Percentiles rank a stretch among this genome's conserved stretches.
Conservation (phyloP, 176 grass and related monocot species). For the Sorghum bicolor region Sorghum_bicolor_NCBIv3 NC_012875.2:53567501-53568000, state of each 20-base stretch:
- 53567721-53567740: slow-evolving; percentile 77
- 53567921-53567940: no score
- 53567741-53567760: slow-evolving; percentile 18
- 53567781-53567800: no score
- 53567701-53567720: slow-evolving; percentile 65
- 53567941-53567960: no score
- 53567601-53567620: slow-evolving; percentile 55
- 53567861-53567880: no score
- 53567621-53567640: slow-evolving; percentile 60
- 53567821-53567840: no score
- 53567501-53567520: slow-evolving; percentile 44
- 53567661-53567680: slow-evolving; percentile 42
- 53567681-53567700: slow-evolving; percentile 48
- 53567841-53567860: no score
- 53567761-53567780: slow-evolving; percentile 7
- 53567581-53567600: slow-evolving; percentile 61
- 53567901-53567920: no score
- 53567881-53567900: no score
- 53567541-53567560: slow-evolving; percentile 50
- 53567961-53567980: not conserved
- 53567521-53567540: slow-evolving; percentile 43
- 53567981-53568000: not conserved
- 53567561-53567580: slow-evolving; percentile 51
- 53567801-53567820: no score
- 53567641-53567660: slow-evolving; percentile 43